Conservation (phyloP, 2,329 filamentous ascomycete genomes). For the Aspergillus bombycis region DNA sequence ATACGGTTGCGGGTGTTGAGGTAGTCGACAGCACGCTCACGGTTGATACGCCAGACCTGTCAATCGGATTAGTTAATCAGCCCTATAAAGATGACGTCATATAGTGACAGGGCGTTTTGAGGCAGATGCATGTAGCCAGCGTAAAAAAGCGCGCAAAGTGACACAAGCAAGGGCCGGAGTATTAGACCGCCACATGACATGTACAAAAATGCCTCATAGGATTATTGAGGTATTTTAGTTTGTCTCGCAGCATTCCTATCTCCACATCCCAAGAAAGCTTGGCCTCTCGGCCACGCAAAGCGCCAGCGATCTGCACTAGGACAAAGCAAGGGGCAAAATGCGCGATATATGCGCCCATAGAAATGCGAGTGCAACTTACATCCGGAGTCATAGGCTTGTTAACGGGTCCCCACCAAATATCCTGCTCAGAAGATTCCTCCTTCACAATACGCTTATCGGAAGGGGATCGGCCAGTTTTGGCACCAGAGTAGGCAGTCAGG, state of each 20-base stretch:
- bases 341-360: constrained; percentile 22
- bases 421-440: constrained; percentile 83
- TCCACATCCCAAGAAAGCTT: constrained; percentile 21
- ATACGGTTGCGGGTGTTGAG: constrained; percentile 98
- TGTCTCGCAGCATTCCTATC: constrained; percentile 8
- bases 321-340: constrained; percentile 22
- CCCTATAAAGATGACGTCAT: constrained; percentile 35
- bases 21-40: constrained; percentile 97
- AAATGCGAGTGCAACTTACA: constrained; percentile 62
- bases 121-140: constrained; percentile 11
- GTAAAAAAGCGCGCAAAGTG: not conserved
- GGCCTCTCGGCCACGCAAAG: constrained; percentile 9
- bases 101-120: constrained; percentile 1
- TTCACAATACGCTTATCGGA: constrained; percentile 97
- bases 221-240: constrained; percentile 19
- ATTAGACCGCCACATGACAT: constrained; percentile 12
- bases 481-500: constrained; percentile 94
- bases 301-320: constrained; percentile 19
- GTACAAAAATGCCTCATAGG: constrained; percentile 23
- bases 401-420: constrained; percentile 98
- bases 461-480: constrained; percentile 96
- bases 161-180: constrained; percentile 19
- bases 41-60: constrained; percentile 99
- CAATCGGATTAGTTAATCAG: constrained; percentile 24
- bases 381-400: constrained; percentile 99